phyloP scores from a whole-genome alignment of 257 asterid genomes.

The Solanum lignicaule region DNA sequence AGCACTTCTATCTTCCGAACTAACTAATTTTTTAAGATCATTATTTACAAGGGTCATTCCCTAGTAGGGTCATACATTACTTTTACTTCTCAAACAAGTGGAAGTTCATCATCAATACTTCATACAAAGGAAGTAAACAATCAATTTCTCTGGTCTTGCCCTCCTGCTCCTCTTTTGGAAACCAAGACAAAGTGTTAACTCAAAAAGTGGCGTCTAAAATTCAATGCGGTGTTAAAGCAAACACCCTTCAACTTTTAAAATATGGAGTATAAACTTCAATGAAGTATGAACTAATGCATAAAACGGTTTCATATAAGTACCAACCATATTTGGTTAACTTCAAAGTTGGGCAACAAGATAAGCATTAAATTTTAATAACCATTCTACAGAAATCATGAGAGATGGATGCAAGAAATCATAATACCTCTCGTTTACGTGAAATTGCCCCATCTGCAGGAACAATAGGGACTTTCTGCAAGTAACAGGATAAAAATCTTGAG shows the following conservation, averaged over 20 bases:
- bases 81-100: not conserved
- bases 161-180: not conserved
- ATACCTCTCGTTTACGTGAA: slow-evolving; percentile 52
- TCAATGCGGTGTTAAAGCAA: not conserved
- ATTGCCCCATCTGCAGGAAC: slow-evolving; percentile 40
- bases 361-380: not conserved
- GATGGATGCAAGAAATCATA: not conserved
- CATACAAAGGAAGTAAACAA: not conserved
- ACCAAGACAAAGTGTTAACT: not conserved
- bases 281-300: not conserved
- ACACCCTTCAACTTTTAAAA: not conserved
- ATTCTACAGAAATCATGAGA: not conserved
- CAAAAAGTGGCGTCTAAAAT: not conserved
- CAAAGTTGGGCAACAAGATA: not conserved
- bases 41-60: not conserved
- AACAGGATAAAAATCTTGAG: not conserved
- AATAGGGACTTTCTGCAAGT: slow-evolving; percentile 55
- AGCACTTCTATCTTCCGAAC: not conserved
- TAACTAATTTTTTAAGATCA: not conserved
- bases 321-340: not conserved
- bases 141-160: not conserved
- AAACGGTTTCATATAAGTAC: not conserved
- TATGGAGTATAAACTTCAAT: not conserved
- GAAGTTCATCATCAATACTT: not conserved
- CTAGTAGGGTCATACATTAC: not conserved